Evolutionary conservation across 208 protist genomes (phyloP), one percentile per base, ranked within the genome.

Genomic region (Phytomonas sp.): DNA sequence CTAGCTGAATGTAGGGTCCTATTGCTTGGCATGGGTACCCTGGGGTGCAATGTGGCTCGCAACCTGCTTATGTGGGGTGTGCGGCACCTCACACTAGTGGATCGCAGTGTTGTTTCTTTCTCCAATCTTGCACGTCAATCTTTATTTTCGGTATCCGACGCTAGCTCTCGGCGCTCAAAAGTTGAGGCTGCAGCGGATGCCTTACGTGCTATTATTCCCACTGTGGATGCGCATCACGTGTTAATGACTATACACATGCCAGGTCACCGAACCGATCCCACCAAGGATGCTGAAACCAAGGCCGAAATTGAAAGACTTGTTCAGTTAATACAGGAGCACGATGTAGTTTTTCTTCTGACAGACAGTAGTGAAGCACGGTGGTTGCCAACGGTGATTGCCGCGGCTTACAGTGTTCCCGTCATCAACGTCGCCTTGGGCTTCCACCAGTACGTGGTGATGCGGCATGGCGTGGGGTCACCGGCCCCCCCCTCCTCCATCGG

Each of bases 341-440:
- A 99, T 74, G 96, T 97, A 6, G 84, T 99, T 0, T 99, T 98
- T 71, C 79, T 99, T 30, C 82, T 99, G 4, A 99, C 96, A 0
- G 98, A 99, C 81, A 98, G 95, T 23, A 82, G 98, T n/a, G 98
- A 99, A 69, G 86, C 79, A 11, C 81, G 98, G 33, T 99, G 98
- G 98, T 82, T 99, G 52, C 98, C 98, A 29, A 97, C 98, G 5
- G 40, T 99, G 3, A 72, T 99, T 16, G 82, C 81, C 30, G 72
- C 84, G 7, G 70, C 75, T 0, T 33, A 94, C 32, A 75, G 87
- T 33, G 98, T 98, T 70, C 81, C 97, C 23, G 75, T 92, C n/a
- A 85, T 99, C 37, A 99, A 98, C 69, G 75, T 92, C 14, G 98
- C 98, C 4, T 75, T 99, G 0, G 98, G 98, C 37, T 99, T 99